Base-by-base conservation (phyloP, 179 eudicot genomes). In the Spergularia azorica region DNA sequence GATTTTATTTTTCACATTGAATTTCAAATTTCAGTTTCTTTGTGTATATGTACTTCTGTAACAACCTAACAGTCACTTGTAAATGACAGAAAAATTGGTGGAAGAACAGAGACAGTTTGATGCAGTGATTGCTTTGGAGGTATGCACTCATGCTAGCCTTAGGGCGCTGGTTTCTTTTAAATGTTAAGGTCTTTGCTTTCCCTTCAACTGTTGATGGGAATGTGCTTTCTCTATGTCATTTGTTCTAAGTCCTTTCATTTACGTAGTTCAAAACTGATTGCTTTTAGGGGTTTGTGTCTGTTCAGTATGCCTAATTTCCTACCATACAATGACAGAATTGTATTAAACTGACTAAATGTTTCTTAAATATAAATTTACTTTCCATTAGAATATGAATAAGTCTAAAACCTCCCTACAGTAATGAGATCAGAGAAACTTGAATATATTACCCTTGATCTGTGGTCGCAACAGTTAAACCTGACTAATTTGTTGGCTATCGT, bases 81-180 rank as follows among this genome's bases (percentile, higher is more conserved):
- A 71, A 54, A 38, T 80, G 77, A 78, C 99, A 95, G 99, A 95
- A 81, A 88, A 91, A 59, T 79, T 95, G 84, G 97, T 91, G 63
- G 98, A 93, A 84, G 97, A 89, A 83, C 80, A 83, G 74, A 83
- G 86, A 66, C 81, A 87, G 76, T 95, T 88, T 86, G 99, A 95
- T 84, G 99, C 97, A 36, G 99, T 95, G 78, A 75, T 95, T 84
- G 89, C 98, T 69, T 78, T 93, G 79, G 99, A 95, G 99, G 99
- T 95, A 85, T 74, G 82, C 7, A n/a, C 65, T 65, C 20, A 16
- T 39, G 18, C 43, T 63, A 43, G 17, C 12, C 73, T 58, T 77
- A 4, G 18, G 13, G 59, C 36, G 60, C 72, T 26, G 36, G 1
- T 46, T 6, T 46, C 50, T 46, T 46, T 46, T 46, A 5, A 46